These are phyloP conservation scores for Dalbergia oliveri DNA, from an alignment of 306 rosid genomes.

Conservation along the genomic window DNA sequence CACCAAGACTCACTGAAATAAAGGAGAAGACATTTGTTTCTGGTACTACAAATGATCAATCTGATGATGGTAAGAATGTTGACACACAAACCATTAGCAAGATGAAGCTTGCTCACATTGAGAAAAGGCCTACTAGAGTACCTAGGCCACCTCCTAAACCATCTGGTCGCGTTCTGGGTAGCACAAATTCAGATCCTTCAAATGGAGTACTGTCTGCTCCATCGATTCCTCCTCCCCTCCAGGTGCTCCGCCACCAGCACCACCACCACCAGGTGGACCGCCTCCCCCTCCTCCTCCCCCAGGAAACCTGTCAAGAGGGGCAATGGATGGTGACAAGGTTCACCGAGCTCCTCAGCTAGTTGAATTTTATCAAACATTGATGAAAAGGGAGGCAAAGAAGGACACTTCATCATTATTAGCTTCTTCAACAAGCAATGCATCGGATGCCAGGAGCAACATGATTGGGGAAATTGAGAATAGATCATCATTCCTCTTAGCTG, in stretches of 20 bases:
- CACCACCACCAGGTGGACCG: slow-evolving; percentile 69
- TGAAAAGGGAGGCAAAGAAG: slow-evolving; percentile 98
- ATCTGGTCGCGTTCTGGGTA: slow-evolving; percentile 52
- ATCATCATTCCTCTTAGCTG: slow-evolving; percentile 96
- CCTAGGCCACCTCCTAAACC: slow-evolving; percentile 92
- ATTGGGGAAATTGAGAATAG: slow-evolving; percentile 93
- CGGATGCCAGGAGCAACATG: slow-evolving; percentile 94
- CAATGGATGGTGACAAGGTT: slow-evolving; percentile 77
- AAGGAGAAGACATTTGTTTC: slow-evolving; percentile 77
- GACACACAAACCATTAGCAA: slow-evolving; percentile 77
- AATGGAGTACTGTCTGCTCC: slow-evolving; percentile 65
- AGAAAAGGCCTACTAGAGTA: slow-evolving; percentile 87
- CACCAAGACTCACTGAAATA: slow-evolving; percentile 72
- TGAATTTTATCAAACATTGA: slow-evolving; percentile 93
- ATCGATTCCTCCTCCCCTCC: slow-evolving; percentile 73
- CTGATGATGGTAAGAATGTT: slow-evolving; percentile 59
- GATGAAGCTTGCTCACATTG: slow-evolving; percentile 84
- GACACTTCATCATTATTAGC: slow-evolving; percentile 71
- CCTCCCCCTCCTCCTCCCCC: slow-evolving; percentile 97
- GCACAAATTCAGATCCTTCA: slow-evolving; percentile 57
- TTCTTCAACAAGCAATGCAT: slow-evolving; percentile 73
- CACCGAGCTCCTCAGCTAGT: slow-evolving; percentile 89
- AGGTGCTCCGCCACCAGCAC: slow-evolving; percentile 56
- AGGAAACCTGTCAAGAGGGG: slow-evolving; percentile 78
- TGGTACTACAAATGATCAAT: slow-evolving; percentile 61